These are phyloP conservation scores for Ceratocystis diversiconidia DNA, from an alignment of 2,329 filamentous ascomycete genomes.

Conservation along the genomic window DNA sequence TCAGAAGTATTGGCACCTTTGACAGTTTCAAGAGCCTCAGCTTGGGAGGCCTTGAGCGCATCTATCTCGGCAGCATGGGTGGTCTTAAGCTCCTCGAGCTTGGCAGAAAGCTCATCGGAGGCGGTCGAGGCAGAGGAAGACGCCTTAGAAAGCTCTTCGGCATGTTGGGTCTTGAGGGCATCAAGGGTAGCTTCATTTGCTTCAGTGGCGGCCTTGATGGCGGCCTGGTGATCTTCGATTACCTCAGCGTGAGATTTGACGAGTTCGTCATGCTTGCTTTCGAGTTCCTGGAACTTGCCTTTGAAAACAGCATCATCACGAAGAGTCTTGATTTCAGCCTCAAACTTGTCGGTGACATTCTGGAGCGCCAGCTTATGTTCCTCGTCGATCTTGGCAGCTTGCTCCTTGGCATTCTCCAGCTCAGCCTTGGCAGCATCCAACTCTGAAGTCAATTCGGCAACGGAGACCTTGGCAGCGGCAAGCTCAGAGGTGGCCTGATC, in stretches of 20 bases:
- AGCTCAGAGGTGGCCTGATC: conserved; percentile 29
- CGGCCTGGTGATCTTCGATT: conserved; percentile 29
- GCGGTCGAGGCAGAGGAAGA: conserved; percentile 37
- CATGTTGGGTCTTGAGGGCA: conserved; percentile 41
- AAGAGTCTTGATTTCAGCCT: conserved; percentile 50
- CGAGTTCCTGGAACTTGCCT: conserved; percentile 47
- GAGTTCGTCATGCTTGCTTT: conserved; percentile 41
- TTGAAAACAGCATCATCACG: conserved; percentile 50
- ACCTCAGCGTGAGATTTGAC: conserved; percentile 24
- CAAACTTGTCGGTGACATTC: conserved; percentile 45
- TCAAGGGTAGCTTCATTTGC: conserved; percentile 37
- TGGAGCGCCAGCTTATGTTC: conserved; percentile 45
- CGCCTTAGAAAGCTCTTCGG: conserved; percentile 36
- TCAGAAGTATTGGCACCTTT: conserved; percentile 27
- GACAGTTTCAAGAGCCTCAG: conserved; percentile 30
- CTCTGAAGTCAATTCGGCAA: conserved; percentile 34
- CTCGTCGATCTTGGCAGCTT: conserved; percentile 35
- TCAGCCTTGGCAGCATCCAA: conserved; percentile 36
- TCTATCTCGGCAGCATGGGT: conserved; percentile 30
- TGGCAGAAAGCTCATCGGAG: conserved; percentile 33
- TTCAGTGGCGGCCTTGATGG: conserved; percentile 31
- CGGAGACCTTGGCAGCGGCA: conserved; percentile 35
- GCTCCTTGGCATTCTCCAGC: conserved; percentile 34
- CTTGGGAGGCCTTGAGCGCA: conserved; percentile 32
- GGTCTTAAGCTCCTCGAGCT: conserved; percentile 31